Percentiles rank a stretch among this genome's conserved stretches.
Conservation (phyloP, 129 eudicot species). For the Flaveria ramosissima region DNA sequence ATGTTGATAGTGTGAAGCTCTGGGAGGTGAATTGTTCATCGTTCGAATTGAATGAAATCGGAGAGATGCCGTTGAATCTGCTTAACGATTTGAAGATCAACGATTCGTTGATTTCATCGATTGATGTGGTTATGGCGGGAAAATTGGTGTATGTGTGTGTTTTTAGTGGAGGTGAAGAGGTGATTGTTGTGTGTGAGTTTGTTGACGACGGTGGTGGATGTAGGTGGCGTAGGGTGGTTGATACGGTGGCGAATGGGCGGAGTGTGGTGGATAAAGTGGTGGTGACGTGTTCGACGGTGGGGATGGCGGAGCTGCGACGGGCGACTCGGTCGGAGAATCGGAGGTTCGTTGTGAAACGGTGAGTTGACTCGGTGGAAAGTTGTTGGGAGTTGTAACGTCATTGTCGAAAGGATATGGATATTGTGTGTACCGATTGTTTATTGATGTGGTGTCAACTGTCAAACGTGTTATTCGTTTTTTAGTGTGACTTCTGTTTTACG, state of each 20-base stretch:
- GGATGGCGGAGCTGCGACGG: constrained; percentile 38
- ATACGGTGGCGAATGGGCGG: constrained; percentile 26
- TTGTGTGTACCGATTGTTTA: too few relatives aligned
- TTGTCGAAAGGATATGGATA: too few relatives aligned
- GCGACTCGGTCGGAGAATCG: constrained; percentile 33
- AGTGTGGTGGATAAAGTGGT: constrained; percentile 31
- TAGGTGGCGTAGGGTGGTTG: constrained; percentile 43
- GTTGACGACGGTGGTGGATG: constrained; percentile 37
- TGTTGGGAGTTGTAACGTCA: background rate
- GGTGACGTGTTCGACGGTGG: constrained; percentile 37
- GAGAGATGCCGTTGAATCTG: constrained; percentile 39
- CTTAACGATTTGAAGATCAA: constrained; percentile 27
- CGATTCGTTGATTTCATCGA: constrained; percentile 23
- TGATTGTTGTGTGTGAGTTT: constrained; percentile 45
- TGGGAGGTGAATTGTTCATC: constrained; percentile 33
- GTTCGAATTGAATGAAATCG: constrained; percentile 27
- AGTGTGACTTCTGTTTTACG: too few relatives aligned
- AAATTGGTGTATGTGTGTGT: constrained; percentile 30
- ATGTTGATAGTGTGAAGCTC: constrained; percentile 26
- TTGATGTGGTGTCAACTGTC: too few relatives aligned
- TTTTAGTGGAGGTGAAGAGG: constrained; percentile 25
- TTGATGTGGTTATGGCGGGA: constrained; percentile 37
- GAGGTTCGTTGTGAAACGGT: constrained; percentile 32
- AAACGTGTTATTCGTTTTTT: too few relatives aligned
- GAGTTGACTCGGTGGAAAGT: constrained; percentile 11